Conservation (phyloP, 2,329 filamentous ascomycete species). For the Aspergillus tamarii region DNA sequence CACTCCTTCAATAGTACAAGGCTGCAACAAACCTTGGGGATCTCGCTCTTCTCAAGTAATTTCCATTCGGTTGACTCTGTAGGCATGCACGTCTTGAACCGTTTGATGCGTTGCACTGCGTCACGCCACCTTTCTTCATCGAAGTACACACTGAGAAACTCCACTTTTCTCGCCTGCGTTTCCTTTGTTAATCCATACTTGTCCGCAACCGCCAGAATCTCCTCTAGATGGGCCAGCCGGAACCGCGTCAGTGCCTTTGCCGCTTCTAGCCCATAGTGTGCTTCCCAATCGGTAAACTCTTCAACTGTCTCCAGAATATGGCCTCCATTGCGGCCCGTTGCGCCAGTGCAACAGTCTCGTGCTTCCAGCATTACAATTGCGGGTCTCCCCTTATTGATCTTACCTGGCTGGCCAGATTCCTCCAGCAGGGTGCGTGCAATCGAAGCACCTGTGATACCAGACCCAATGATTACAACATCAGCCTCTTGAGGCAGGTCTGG, state of each 20-base stretch:
- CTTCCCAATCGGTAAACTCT: slow-evolving; percentile 25
- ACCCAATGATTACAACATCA: slow-evolving; percentile 36
- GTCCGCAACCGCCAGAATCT: slow-evolving; percentile 25
- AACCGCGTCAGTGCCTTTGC: slow-evolving; percentile 28
- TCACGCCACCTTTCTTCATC: slow-evolving; percentile 27
- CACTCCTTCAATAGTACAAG: neutral
- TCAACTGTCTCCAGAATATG: slow-evolving; percentile 35
- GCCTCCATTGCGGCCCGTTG: slow-evolving; percentile 39
- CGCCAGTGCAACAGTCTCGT: slow-evolving; percentile 35
- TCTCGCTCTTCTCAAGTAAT: slow-evolving; percentile 24
- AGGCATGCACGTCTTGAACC: slow-evolving; percentile 32
- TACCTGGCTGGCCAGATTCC: neutral
- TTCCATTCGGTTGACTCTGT: slow-evolving; percentile 32
- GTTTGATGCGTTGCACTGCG: slow-evolving; percentile 22
- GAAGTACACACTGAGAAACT: slow-evolving; percentile 34
- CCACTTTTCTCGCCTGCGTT: slow-evolving; percentile 30
- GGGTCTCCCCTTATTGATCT: neutral
- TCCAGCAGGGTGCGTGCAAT: slow-evolving; percentile 29
- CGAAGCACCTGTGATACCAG: slow-evolving; percentile 32
- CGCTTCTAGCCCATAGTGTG: slow-evolving; percentile 20
- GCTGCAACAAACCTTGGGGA: slow-evolving; percentile 23
- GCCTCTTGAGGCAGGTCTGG: slow-evolving; percentile 26
- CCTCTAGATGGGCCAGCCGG: slow-evolving; percentile 27
- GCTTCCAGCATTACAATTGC: slow-evolving; percentile 35
- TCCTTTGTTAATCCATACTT: slow-evolving; percentile 25